These are phyloP conservation scores for Trichosanthes cucumerina DNA, from an alignment of 306 rosid species.

Conservation along the genomic window DNA sequence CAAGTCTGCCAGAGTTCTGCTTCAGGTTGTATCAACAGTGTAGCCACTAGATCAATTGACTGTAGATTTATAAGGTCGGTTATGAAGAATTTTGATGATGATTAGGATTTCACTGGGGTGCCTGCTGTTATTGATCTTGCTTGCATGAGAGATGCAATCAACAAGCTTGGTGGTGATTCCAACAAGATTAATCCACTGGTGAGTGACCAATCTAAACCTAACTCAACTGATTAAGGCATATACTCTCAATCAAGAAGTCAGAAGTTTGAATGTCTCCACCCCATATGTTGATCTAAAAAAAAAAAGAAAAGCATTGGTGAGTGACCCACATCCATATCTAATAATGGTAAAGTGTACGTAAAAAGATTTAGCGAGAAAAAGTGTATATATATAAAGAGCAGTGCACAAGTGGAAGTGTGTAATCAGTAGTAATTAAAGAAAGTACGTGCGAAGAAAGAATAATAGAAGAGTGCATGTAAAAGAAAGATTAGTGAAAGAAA, in stretches of 20 bases:
- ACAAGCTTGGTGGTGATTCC: slow-evolving; percentile 72
- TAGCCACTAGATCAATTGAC: not conserved
- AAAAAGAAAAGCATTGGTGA: not conserved
- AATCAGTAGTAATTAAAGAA: too few relatives aligned
- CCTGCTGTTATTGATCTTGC: slow-evolving; percentile 96
- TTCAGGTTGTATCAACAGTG: slow-evolving; percentile 37
- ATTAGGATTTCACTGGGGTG: slow-evolving; percentile 92
- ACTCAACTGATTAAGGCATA: not conserved
- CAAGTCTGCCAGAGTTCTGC: slow-evolving; percentile 89
- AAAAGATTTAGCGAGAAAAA: too few relatives aligned
- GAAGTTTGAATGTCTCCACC: too few relatives aligned
- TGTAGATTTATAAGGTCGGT: not conserved
- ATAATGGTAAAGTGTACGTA: not conserved
- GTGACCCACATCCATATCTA: not conserved
- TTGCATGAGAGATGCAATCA: slow-evolving; percentile 91
- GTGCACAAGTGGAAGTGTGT: too few relatives aligned
- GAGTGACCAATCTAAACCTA: not conserved
- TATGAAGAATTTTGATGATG: slow-evolving; percentile 10
- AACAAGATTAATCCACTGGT: slow-evolving; percentile 80
- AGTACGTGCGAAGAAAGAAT: not conserved
- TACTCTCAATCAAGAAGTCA: not conserved
- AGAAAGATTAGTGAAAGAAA: not conserved
- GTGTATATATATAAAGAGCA: too few relatives aligned
- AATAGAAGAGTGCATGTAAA: not conserved
- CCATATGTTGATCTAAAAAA: too few relatives aligned